Evolutionary conservation across 169 alveolate genomes (phyloP).

Genomic region (Cryptosporidium ubiquitum): DNA sequence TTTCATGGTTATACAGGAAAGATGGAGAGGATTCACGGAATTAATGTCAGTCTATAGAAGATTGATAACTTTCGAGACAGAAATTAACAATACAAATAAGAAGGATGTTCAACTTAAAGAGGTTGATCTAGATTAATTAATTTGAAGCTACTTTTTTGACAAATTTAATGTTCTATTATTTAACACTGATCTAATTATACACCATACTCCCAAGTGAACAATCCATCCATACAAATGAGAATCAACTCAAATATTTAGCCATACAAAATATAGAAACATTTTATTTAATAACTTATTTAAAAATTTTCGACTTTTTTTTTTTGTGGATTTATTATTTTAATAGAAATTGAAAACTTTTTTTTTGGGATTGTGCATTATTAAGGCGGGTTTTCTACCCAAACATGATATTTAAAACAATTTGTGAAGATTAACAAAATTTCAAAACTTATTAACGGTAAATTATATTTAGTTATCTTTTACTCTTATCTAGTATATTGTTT

Average conservation of each 20-base stretch:
- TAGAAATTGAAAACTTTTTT: no score
- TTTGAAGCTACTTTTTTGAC: neutral
- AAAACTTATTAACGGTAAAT: no score
- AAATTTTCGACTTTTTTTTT: neutral
- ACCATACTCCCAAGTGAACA: no score
- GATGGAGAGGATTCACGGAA: slow-evolving; percentile 73
- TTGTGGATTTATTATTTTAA: no score
- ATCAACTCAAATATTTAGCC: neutral
- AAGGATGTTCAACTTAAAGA: slow-evolving; percentile 6
- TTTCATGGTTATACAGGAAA: slow-evolving; percentile 45
- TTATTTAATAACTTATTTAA: neutral
- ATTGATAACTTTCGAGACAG: slow-evolving; percentile 9
- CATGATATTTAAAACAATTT: no score
- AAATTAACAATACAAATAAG: slow-evolving; percentile 7
- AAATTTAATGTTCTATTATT: neutral
- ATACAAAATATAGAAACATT: neutral
- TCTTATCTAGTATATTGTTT: no score
- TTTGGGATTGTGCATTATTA: neutral
- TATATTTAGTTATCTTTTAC: no score
- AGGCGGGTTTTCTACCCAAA: neutral
- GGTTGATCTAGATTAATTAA: slow-evolving; percentile 36
- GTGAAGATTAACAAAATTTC: neutral
- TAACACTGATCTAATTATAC: neutral
- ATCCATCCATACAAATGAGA: no score
- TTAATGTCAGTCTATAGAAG: slow-evolving; percentile 63